Percentiles rank a stretch among this genome's conserved stretches.
These are phyloP conservation scores for Exophiala spinifera DNA, from an alignment of 2,329 filamentous ascomycete genomes.

Conservation along the genomic window DNA sequence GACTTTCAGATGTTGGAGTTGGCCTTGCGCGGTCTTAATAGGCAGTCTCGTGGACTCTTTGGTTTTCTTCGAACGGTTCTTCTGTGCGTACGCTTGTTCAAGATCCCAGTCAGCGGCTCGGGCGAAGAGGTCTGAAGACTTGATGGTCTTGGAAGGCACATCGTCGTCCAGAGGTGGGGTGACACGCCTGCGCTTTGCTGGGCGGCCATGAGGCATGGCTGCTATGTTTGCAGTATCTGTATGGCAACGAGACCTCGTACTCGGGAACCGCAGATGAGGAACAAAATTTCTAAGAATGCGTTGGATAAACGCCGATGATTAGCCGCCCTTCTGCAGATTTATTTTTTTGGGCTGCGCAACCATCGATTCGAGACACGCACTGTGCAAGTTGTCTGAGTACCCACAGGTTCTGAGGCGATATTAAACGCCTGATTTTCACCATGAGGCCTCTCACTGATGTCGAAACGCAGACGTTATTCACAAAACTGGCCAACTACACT, in stretches of 20 bases:
- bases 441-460: conserved; percentile 78
- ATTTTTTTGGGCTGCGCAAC: background rate
- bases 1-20: conserved; percentile 58
- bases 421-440: conserved; percentile 30
- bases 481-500: conserved; percentile 91
- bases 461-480: conserved; percentile 69
- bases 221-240: background rate
- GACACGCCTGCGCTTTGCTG: conserved; percentile 50
- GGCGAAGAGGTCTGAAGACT: conserved; percentile 60
- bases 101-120: conserved; percentile 82
- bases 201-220: conserved; percentile 45
- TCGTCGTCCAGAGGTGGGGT: conserved; percentile 46
- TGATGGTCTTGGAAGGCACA: conserved; percentile 32
- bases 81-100: conserved; percentile 85
- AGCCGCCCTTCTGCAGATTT: background rate
- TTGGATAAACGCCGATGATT: background rate
- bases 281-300: background rate
- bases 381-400: background rate
- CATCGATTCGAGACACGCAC: too few species aligned
- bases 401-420: background rate
- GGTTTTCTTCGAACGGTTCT: conserved; percentile 73
- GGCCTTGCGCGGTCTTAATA: conserved; percentile 79
- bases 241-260: background rate
- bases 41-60: conserved; percentile 74
- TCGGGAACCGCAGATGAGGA: background rate